Base-by-base conservation (phyloP, 352 stramenopile genomes). In the Pythium dissimile region DNA sequence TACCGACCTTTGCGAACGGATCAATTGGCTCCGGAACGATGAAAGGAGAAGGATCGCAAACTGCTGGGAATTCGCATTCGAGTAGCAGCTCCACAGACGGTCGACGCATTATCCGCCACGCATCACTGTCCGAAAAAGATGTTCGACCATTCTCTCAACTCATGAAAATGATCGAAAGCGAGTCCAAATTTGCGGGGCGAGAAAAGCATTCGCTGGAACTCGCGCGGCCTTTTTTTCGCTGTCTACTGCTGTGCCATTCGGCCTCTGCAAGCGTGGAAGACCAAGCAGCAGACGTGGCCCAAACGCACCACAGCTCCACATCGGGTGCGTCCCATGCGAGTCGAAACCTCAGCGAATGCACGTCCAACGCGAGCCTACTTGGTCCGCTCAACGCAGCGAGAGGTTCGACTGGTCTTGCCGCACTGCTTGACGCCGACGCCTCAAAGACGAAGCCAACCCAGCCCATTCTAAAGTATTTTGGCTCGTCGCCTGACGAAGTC, bases 401-500 rank as follows among this genome's bases (percentile, higher is more conserved):
- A 2, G 38, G 16, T 4, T 57, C 53, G 16, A 26, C 58, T 12
- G 26, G 15, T 37, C 23, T 67, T n/a, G 26, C 54, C n/a, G 31
- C 31, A 24, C 24, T 61, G 15, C 20, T 57, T 24, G 48, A 31
- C 12, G 35, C 31, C 20, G 31, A 21, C 11, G 23, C 27, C 10
- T 26, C 53, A 0, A 80, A 74, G 21, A 45, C 28, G 1, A 38
- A 51, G 20, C 13, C 32, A n/a, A 27, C 42, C 1, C 27, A 41
- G 5, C 27, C 35, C 15, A 54, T 34, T 2, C 71, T 66, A 7
- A 80, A 80, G 24, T 87, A 87, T 28, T 89, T 88, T 37, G 84
- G 82, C 1, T 94, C 85, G 0, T 95, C 85, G 3, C 85, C 85
- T 0, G 85, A 95, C 46, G 85, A 95, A 74, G 81, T 92, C 1